phyloP scores from a whole-genome alignment of 1,284 basidiomycete genomes.

The Ganoderma sinense region DNA sequence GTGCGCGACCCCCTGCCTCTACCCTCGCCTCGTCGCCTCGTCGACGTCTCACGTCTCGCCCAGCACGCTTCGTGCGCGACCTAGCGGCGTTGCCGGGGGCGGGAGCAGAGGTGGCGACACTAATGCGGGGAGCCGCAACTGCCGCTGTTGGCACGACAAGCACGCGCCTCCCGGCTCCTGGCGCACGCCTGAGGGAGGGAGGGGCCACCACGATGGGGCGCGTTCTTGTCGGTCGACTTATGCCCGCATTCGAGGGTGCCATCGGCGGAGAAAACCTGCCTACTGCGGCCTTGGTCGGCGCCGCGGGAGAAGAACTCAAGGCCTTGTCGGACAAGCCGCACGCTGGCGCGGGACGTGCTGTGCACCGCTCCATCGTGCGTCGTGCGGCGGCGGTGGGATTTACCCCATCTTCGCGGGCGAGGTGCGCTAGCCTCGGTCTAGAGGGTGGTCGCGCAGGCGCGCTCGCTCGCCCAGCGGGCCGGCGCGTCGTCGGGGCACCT shows the following conservation, averaged over 20 bases:
- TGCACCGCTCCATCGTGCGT: slow-evolving; percentile 11
- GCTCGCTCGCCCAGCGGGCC: not conserved
- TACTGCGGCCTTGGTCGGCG: slow-evolving; percentile 19
- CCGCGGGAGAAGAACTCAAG: slow-evolving; percentile 26
- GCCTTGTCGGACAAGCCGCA: slow-evolving; percentile 6
- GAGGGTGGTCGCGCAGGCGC: not conserved
- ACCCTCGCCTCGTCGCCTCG: not conserved
- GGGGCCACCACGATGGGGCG: not conserved
- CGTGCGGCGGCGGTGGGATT: not conserved
- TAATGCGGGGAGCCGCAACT: slow-evolving; percentile 21
- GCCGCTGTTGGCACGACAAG: slow-evolving; percentile 8
- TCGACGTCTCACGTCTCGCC: slow-evolving; percentile 19
- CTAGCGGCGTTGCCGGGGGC: slow-evolving; percentile 17
- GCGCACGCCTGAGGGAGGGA: not conserved
- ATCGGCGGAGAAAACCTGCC: slow-evolving; percentile 26
- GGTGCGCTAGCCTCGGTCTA: not conserved
- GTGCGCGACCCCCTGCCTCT: not conserved
- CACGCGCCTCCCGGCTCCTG: slow-evolving; percentile 12
- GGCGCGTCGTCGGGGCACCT: not conserved
- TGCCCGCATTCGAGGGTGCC: slow-evolving; percentile 25
- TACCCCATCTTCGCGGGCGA: not conserved
- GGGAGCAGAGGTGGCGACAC: slow-evolving; percentile 17
- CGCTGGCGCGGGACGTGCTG: slow-evolving; percentile 11
- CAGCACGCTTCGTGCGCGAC: slow-evolving; percentile 11
- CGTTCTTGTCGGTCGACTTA: slow-evolving; percentile 24